Evolutionary conservation across 495 filamentous ascomycete species (phyloP), one percentile per base, ranked within the genome.

Genomic region (Hypoxylon lenormandii): DNA sequence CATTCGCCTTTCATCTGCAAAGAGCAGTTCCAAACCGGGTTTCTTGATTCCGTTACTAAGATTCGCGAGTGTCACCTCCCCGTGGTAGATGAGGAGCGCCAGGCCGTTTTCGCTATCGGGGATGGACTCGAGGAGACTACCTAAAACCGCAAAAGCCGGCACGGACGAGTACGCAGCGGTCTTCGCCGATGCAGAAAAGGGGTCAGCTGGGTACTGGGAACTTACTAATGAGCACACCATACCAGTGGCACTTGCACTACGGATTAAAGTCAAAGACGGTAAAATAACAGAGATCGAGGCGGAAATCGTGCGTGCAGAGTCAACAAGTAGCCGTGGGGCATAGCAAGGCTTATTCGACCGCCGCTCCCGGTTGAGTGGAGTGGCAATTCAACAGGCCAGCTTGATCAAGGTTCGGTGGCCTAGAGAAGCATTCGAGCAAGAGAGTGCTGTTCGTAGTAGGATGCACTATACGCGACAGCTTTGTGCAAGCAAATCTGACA

Each of bases 211-310:
- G 2, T 74, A 70, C 46, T 74, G 68, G 72, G 72, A 68, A n/a
- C 40, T 51, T 46, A 72, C 60, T 2, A 48, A 37, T 30, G 72
- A 74, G 43, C 68, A 74, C n/a, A 72, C 10, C 18, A 73, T 69
- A 22, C 60, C 66, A 12, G 66, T 66, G 4, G 71, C 76, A 1
- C 63, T 78, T 15, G 66, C 73, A 10, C 64, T 74, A 30, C 70
- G 73, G 16, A 43, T 75, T 38, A 69, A 72, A 30, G 66, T 76
- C 10, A 56, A 26, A 2, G 57, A 43, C 13, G 65, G 66, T 15
- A 61, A 73, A n/a, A 74, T 77, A 21, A 72, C 72, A 4, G 74
- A 76, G 56, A 63, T 77, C 47, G 75, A 77, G 46, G 72, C 72
- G 0, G 62, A 66, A 46, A 66, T 50, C 16, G 67, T 76, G 16